Conservation (phyloP, 257 asterid genomes). For the Ligustrum vulgare region DNA sequence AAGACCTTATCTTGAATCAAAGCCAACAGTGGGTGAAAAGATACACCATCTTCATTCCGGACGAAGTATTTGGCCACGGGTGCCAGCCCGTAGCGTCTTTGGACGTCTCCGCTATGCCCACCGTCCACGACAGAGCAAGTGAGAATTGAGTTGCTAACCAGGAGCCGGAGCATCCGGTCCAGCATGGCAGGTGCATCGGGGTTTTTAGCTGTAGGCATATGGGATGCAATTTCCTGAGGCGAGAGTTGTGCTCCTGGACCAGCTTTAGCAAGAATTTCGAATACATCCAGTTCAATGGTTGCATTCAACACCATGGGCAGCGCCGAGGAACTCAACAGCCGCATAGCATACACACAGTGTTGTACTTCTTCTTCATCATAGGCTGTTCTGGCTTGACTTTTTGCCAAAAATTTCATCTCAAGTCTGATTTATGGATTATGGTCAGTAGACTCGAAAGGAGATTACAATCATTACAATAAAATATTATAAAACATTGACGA, state of each 20-base stretch:
- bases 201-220: not conserved
- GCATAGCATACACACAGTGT: not conserved
- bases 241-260: not conserved
- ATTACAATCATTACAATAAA: not conserved
- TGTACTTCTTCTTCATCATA: not conserved
- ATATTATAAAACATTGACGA: too few relatives aligned
- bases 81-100: not conserved
- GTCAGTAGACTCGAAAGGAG: not conserved
- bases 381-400: not conserved
- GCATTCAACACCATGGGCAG: not conserved
- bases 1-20: not conserved
- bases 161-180: not conserved
- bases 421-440: not conserved
- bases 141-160: not conserved
- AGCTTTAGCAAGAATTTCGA: not conserved
- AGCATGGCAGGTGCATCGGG: not conserved
- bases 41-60: not conserved
- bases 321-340: not conserved
- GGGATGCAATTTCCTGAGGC: not conserved
- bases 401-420: not conserved
- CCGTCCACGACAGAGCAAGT: not conserved
- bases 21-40: not conserved
- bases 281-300: not conserved
- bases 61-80: not conserved
- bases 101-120: not conserved